Evolutionary conservation across 176 grass and related monocot species (phyloP).

Genomic region (Oryza rufipogon): DNA sequence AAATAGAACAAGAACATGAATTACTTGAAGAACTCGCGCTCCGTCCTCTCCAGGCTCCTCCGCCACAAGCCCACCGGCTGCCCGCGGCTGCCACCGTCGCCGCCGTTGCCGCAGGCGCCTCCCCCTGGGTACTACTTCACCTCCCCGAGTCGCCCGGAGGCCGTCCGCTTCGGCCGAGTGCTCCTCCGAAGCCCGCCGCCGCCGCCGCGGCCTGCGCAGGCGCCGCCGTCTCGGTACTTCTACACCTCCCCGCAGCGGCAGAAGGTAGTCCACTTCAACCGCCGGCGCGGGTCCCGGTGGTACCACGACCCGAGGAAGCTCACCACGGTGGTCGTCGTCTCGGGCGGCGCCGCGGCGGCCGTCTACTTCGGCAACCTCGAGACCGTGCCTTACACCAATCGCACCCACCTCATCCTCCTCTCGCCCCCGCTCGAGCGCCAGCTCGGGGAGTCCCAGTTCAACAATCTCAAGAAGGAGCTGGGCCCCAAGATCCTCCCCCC

Average conservation of each 20-base stretch:
- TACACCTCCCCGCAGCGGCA: conserved; percentile 49
- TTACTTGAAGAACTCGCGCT: conserved; percentile 48
- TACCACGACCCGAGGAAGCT: conserved; percentile 79
- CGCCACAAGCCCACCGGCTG: conserved; percentile 10
- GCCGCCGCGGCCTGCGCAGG: background rate
- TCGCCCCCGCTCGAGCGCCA: conserved; percentile 68
- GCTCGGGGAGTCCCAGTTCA: conserved; percentile 81
- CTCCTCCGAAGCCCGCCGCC: background rate
- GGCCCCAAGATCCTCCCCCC: conserved; percentile 79
- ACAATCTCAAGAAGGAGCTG: conserved; percentile 61
- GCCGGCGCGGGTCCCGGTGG: conserved; percentile 62
- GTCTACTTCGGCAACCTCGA: conserved; percentile 92
- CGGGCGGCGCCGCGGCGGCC: conserved; percentile 36
- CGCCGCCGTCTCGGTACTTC: conserved; percentile 38
- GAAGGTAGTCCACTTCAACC: conserved; percentile 67
- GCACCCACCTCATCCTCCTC: conserved; percentile 71
- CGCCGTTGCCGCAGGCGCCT: background rate
- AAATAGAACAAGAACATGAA: conserved; percentile 38
- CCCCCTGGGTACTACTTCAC: conserved; percentile 36
- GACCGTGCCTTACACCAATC: conserved; percentile 88
- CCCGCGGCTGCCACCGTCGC: background rate
- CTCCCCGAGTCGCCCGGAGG: conserved; percentile 17
- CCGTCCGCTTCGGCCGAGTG: conserved; percentile 40
- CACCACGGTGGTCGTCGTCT: conserved; percentile 39
- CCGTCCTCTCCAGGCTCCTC: conserved; percentile 48